Conservation (phyloP, 1,284 basidiomycete species). For the Omphalotus olearius region DNA sequence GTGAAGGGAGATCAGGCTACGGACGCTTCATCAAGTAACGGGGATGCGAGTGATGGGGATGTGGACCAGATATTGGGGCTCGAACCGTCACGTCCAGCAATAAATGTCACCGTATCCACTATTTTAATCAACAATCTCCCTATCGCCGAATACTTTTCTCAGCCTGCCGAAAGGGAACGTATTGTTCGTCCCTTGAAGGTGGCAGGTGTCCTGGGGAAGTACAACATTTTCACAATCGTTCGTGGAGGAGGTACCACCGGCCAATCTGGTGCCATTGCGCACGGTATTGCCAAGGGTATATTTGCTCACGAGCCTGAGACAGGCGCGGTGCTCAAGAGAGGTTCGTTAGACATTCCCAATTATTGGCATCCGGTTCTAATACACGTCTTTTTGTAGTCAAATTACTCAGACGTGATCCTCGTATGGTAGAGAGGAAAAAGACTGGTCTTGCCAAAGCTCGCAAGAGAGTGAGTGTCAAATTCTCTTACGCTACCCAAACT, state of each 20-base stretch:
- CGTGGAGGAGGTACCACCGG: slow-evolving; percentile 89
- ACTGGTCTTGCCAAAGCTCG: slow-evolving; percentile 89
- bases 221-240: slow-evolving; percentile 86
- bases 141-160: slow-evolving; percentile 74
- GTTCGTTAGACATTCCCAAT: slow-evolving; percentile 37
- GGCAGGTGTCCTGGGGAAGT: slow-evolving; percentile 84
- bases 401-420: slow-evolving; percentile 86
- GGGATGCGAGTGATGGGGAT: slow-evolving; percentile 1
- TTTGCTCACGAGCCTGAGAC: slow-evolving; percentile 67
- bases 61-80: slow-evolving; percentile 8
- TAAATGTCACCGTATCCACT: slow-evolving; percentile 39
- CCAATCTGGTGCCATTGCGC: slow-evolving; percentile 86
- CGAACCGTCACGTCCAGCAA: slow-evolving; percentile 1
- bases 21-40: background rate
- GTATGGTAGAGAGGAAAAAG: slow-evolving; percentile 98
- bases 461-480: slow-evolving; percentile 66
- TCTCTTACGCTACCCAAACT: slow-evolving; percentile 7
- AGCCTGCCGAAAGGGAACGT: slow-evolving; percentile 75
- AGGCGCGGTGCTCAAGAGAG: slow-evolving; percentile 65
- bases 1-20: slow-evolving; percentile 30
- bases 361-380: slow-evolving; percentile 10
- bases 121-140: slow-evolving; percentile 86
- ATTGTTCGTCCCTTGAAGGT: slow-evolving; percentile 83
- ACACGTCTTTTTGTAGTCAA: slow-evolving; percentile 54
- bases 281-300: slow-evolving; percentile 83